Evolutionary conservation across 2,329 filamentous ascomycete species (phyloP).

Genomic region (Helicocarpus griseus): DNA sequence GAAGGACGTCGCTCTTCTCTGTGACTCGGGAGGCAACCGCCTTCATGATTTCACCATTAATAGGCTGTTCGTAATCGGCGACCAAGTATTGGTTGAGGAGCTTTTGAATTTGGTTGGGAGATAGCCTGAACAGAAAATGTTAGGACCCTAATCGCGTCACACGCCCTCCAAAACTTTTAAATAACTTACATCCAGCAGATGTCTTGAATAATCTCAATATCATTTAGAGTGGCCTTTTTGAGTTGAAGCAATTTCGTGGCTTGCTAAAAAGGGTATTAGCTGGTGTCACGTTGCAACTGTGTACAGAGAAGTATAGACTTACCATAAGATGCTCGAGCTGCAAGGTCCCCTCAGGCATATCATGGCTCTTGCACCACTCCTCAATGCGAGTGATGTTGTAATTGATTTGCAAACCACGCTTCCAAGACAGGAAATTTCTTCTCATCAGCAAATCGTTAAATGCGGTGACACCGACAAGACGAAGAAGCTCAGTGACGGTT

Average conservation of each 20-base stretch:
- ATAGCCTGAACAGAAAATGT: conserved; percentile 54
- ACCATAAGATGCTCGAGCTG: conserved; percentile 98
- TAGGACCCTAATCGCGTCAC: no score
- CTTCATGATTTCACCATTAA: conserved; percentile 99
- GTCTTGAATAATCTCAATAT: conserved; percentile 99
- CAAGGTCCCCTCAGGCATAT: conserved; percentile 96
- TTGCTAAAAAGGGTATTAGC: conserved; percentile 49
- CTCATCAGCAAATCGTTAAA: conserved; percentile 98
- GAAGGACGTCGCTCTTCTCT: conserved; percentile 93
- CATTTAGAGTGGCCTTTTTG: conserved; percentile 97
- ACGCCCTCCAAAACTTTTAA: no score
- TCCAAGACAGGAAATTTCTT: conserved; percentile 97
- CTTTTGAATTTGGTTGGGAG: conserved; percentile 98
- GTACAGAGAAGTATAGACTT: conserved; percentile 20
- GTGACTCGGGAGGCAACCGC: conserved; percentile 93
- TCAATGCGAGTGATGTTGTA: conserved; percentile 99
- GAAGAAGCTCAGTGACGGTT: conserved; percentile 85
- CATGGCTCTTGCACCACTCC: conserved; percentile 99
- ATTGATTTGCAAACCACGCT: conserved; percentile 97
- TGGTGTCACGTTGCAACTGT: conserved; percentile 6
- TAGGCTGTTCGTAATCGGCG: conserved; percentile 97
- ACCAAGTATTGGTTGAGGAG: conserved; percentile 97
- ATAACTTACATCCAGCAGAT: conserved; percentile 95
- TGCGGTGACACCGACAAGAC: conserved; percentile 88
- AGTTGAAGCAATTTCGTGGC: conserved; percentile 95